A percentile compares a stretch with the other conserved stretches of the same genome.
Evolutionary conservation across 306 rosid species (phyloP).

Genomic region (Purshia tridentata): DNA sequence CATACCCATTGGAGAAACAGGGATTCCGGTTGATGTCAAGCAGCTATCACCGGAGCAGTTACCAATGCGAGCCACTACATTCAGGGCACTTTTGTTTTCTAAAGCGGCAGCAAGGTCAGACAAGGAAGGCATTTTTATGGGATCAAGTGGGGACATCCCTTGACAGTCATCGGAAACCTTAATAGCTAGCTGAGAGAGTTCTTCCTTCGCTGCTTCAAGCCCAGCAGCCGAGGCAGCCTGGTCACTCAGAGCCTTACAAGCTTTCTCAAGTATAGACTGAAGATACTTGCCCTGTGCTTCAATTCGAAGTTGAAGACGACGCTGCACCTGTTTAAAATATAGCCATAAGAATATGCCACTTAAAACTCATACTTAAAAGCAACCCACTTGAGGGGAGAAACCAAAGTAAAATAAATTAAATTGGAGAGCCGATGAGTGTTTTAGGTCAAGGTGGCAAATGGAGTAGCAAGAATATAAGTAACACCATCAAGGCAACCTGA

Average conservation of each 20-base stretch:
- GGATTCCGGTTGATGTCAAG: constrained; percentile 44
- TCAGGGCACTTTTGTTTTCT: constrained; percentile 30
- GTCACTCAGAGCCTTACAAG: constrained; percentile 44
- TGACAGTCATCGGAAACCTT: constrained; percentile 40
- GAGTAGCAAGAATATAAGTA: constrained; percentile 1
- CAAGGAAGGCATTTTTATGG: constrained; percentile 34
- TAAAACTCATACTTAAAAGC: neutral
- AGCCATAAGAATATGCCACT: constrained; percentile 6
- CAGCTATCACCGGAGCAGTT: constrained; percentile 50
- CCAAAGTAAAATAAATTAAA: neutral
- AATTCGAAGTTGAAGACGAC: constrained; percentile 56
- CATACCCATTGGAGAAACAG: constrained; percentile 41
- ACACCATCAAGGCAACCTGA: neutral
- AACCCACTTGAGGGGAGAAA: neutral
- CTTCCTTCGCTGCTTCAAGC: constrained; percentile 52
- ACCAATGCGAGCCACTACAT: constrained; percentile 32
- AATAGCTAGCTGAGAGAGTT: constrained; percentile 54
- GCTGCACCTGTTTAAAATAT: constrained; percentile 45
- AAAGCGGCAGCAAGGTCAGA: constrained; percentile 37
- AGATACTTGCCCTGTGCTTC: constrained; percentile 65
- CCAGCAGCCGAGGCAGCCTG: constrained; percentile 43
- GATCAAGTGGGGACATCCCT: constrained; percentile 34
- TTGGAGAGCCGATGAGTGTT: neutral
- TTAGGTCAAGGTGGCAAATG: constrained; percentile 6
- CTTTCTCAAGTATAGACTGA: constrained; percentile 60